Evolutionary conservation across 495 filamentous ascomycete genomes (phyloP).

Genomic region (Trichodelitschia bisporula): DNA sequence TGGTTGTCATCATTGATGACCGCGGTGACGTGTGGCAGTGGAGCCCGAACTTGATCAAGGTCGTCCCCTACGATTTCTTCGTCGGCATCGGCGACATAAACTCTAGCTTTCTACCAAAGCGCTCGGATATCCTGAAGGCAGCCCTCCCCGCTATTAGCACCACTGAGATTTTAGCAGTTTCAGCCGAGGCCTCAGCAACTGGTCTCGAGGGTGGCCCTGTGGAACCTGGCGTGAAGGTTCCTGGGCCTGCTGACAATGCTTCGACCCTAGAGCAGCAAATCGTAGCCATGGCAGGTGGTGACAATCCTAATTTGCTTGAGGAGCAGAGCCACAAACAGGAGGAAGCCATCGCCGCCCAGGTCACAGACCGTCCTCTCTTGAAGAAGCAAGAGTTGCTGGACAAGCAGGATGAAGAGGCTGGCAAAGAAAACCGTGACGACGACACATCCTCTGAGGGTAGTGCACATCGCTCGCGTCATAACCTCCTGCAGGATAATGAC

Average conservation of each 20-base stretch:
- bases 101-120: constrained; percentile 83
- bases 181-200: constrained; percentile 1
- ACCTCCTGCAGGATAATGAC: constrained; percentile 67
- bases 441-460: constrained; percentile 21
- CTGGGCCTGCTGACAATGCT: constrained; percentile 5
- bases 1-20: constrained; percentile 98
- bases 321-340: constrained; percentile 62
- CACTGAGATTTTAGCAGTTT: constrained; percentile 3
- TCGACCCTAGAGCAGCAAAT: constrained; percentile 28
- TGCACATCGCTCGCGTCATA: constrained; percentile 32
- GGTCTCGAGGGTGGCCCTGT: constrained; percentile 16
- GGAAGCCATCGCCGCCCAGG: constrained; percentile 64
- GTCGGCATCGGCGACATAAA: constrained; percentile 98
- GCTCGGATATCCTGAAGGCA: constrained; percentile 11
- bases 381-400: constrained; percentile 77
- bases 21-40: constrained; percentile 96
- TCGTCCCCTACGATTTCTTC: constrained; percentile 89
- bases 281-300: constrained; percentile 49
- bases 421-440: constrained; percentile 17
- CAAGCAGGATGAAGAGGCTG: constrained; percentile 43
- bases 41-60: constrained; percentile 82
- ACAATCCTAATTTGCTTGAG: constrained; percentile 43
- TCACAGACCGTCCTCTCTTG: constrained; percentile 64
- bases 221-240: constrained; percentile 11
- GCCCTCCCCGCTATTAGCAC: constrained; percentile 2